A percentile compares a stretch with the other conserved stretches of the same genome.
These are phyloP conservation scores for Eremomyces bilateralis DNA, from an alignment of 495 filamentous ascomycete species.

Conservation along the genomic window DNA sequence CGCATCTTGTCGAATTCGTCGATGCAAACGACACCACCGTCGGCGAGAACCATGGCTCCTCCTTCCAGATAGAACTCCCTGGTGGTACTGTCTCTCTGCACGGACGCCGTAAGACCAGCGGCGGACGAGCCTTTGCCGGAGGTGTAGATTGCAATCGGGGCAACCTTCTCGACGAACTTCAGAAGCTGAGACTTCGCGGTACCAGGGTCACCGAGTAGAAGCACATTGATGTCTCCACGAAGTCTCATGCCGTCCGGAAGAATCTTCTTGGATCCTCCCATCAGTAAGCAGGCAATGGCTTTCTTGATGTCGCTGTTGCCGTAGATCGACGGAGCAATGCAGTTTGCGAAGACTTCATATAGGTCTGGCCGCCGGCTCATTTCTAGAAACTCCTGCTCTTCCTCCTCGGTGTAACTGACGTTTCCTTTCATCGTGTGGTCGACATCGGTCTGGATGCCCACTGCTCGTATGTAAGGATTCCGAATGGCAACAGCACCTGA, in stretches of 20 bases:
- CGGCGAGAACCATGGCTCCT: slow-evolving; percentile 95
- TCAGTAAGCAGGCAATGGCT: slow-evolving; percentile 82
- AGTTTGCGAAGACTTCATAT: slow-evolving; percentile 72
- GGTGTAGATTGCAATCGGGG: slow-evolving; percentile 96
- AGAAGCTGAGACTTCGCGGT: slow-evolving; percentile 95
- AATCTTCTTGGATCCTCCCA: slow-evolving; percentile 97
- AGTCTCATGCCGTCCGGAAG: slow-evolving; percentile 97
- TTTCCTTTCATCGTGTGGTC: slow-evolving; percentile 79
- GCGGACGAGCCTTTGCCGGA: slow-evolving; percentile 98
- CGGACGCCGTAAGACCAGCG: slow-evolving; percentile 92
- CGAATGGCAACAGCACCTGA: slow-evolving; percentile 75
- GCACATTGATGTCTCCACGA: slow-evolving; percentile 94
- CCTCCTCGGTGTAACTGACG: slow-evolving; percentile 74
- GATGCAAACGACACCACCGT: slow-evolving; percentile 96
- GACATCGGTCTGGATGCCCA: slow-evolving; percentile 75
- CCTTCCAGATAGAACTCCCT: slow-evolving; percentile 97
- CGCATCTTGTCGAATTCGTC: slow-evolving; percentile 99
- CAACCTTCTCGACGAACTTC: slow-evolving; percentile 93
- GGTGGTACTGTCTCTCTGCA: slow-evolving; percentile 77
- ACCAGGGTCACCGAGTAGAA: slow-evolving; percentile 91
- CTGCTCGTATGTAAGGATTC: slow-evolving; percentile 87
- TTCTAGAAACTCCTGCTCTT: slow-evolving; percentile 93
- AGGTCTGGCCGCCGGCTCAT: slow-evolving; percentile 79
- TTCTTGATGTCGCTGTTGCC: slow-evolving; percentile 96
- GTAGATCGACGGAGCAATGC: slow-evolving; percentile 95